Percentiles rank a stretch among this genome's conserved stretches.
phyloP scores from a whole-genome alignment of 2,329 filamentous ascomycete species.

The Apiospora arundinis region DNA sequence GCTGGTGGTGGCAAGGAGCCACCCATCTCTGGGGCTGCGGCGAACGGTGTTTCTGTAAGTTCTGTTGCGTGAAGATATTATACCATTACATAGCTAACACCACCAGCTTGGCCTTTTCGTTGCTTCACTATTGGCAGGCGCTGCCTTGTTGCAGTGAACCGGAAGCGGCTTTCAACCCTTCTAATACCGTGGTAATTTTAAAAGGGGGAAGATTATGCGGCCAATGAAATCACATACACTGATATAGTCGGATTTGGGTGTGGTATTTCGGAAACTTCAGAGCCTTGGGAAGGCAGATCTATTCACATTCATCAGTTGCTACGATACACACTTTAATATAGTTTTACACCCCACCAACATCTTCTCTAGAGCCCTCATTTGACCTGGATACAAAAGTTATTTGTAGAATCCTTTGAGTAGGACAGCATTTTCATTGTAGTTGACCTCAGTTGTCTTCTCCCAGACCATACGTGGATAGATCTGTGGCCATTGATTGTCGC shows the following conservation, averaged over 20 bases:
- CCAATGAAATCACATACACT: neutral
- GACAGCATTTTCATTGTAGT: neutral
- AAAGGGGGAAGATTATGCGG: neutral
- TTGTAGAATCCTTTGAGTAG: neutral
- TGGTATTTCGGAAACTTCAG: neutral
- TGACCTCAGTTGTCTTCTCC: neutral
- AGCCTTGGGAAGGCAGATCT: neutral
- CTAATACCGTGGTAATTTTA: neutral
- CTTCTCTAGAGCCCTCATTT: neutral
- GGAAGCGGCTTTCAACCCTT: neutral
- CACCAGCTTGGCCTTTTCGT: conserved; percentile 33
- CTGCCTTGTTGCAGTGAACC: conserved; percentile 1
- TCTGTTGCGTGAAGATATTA: neutral
- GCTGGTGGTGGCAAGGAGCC: conserved; percentile 25
- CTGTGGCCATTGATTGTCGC: neutral
- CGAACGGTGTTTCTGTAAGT: conserved; percentile 34
- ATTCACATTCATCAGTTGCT: neutral
- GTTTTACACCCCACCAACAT: neutral
- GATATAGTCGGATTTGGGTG: neutral
- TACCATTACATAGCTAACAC: neutral
- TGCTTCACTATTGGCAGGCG: conserved; percentile 27
- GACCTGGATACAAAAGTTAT: neutral
- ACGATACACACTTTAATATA: neutral
- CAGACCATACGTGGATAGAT: neutral
- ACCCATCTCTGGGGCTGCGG: conserved; percentile 28